Base-by-base conservation (phyloP, 179 eudicot genomes). In the Pouteria campechiana region DNA sequence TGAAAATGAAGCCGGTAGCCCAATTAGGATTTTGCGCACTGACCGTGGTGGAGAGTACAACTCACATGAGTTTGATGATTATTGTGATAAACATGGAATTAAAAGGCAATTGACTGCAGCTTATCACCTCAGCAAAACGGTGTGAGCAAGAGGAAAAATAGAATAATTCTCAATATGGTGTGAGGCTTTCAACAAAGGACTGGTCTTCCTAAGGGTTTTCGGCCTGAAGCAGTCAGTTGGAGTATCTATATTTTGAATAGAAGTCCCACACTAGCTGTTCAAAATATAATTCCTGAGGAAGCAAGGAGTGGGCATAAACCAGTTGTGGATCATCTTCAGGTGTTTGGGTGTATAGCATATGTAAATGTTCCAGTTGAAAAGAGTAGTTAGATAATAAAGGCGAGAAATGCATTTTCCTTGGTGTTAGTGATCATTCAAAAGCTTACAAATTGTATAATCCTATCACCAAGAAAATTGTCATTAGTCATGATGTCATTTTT, bases 401-500 rank as follows among this genome's bases (percentile, higher is more conserved):
- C 9, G 21, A 22, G 6, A 36, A 21, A 28, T 25, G 34, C 21
- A 16, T 49, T 15, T 50, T 54, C 15, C 47, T 54, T 25, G 49
- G 40, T 9, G 41, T 54, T 32, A 33, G 58, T 54, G 8, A 54
- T 1, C 7, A 28, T 10, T 43, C 50, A 4, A 54, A 54, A 25
- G 43, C 58, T 1, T 43, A 43, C 6, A 43, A 35, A 32, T 10
- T 54, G 3, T 32, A 17, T 17, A 44, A 53, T 42, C 58, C 58
- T n/a, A 21, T 0, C 14, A 41, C 41, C 20, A 21, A 30, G 40
- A 52, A 52, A 14, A 52, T 41, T 32, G 29, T 32, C 5, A 41
- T 52, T 19, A 52, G 58, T 19, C 4, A 41, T 1, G 49, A 52
- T 32, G 58, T 52, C 0, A 17, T 52, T 1, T 52, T 52, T 52